A percentile compares a stretch with the other conserved stretches of the same genome.
Evolutionary conservation across 371 early-diverging fungal genomes (phyloP).

Genomic region (Mucor indicus): DNA sequence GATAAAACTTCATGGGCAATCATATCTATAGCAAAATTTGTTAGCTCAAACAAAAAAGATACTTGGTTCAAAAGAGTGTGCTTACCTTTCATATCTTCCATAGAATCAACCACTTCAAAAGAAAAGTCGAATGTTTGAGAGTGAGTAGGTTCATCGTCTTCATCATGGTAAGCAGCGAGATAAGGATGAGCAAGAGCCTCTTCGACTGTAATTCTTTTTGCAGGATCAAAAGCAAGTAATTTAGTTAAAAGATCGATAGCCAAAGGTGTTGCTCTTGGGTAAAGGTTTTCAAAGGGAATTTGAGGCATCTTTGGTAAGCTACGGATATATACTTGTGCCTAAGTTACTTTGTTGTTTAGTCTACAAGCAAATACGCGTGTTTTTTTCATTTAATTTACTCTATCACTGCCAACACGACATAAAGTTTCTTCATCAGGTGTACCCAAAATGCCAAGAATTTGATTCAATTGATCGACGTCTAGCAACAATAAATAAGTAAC

Average conservation of each 20-base stretch:
- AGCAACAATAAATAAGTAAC: neutral
- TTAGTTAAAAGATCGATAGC: conserved; percentile 83
- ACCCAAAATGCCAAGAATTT: conserved; percentile 95
- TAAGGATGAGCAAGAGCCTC: conserved; percentile 84
- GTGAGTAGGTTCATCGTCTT: conserved; percentile 76
- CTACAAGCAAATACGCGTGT: neutral
- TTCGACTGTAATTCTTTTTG: conserved; percentile 80
- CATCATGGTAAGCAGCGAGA: conserved; percentile 73
- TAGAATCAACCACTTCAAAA: conserved; percentile 83
- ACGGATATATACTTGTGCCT: conserved; percentile 96
- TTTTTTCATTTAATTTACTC: conserved; percentile 36
- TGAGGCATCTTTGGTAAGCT: conserved; percentile 85
- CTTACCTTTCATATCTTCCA: conserved; percentile 89
- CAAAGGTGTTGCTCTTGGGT: conserved; percentile 67
- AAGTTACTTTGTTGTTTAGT: neutral
- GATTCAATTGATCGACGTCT: conserved; percentile 98
- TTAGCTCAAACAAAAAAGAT: no score
- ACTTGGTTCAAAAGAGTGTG: neutral
- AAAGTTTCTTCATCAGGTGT: conserved; percentile 97
- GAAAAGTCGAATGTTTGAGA: conserved; percentile 85
- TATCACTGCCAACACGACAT: conserved; percentile 76
- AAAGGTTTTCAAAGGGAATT: conserved; percentile 83
- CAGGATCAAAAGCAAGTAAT: conserved; percentile 80
- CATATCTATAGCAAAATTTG: conserved; percentile 25
- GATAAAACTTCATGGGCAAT: conserved; percentile 87